Percentiles rank a stretch among this genome's conserved stretches.
Evolutionary conservation across 2,329 filamentous ascomycete species (phyloP).

Genomic region (Phaeosphaeriaceae sp.): DNA sequence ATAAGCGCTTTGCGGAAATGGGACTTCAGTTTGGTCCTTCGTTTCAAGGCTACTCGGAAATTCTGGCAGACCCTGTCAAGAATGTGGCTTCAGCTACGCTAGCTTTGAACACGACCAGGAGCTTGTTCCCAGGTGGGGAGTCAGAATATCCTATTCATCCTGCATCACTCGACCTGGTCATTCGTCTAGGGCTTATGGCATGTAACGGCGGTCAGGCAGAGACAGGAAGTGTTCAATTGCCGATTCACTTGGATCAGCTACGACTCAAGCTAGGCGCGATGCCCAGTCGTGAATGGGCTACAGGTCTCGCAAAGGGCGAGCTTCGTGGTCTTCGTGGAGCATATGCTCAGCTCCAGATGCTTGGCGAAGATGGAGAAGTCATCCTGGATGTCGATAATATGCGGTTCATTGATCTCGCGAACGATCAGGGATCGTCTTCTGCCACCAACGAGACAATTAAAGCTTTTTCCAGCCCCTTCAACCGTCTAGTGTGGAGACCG

Average conservation of each 20-base stretch:
- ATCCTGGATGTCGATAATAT: neutral
- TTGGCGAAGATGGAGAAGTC: neutral
- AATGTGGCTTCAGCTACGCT: slow-evolving; percentile 13
- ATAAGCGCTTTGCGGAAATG: slow-evolving; percentile 21
- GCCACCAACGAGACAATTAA: neutral
- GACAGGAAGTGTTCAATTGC: neutral
- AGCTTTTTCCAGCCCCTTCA: neutral
- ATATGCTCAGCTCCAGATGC: neutral
- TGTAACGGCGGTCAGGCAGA: slow-evolving; percentile 19
- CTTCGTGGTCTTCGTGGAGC: neutral
- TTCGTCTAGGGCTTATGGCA: slow-evolving; percentile 31
- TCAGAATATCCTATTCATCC: slow-evolving; percentile 47
- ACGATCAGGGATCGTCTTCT: neutral
- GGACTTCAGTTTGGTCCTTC: slow-evolving; percentile 29
- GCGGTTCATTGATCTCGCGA: neutral
- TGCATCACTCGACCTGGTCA: slow-evolving; percentile 37
- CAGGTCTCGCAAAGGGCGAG: neutral
- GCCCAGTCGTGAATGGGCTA: neutral
- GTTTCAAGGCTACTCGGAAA: slow-evolving; percentile 24
- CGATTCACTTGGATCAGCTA: neutral
- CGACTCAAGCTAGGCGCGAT: neutral
- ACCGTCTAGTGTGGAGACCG: neutral
- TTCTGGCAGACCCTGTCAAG: slow-evolving; percentile 8
- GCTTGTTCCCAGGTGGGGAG: slow-evolving; percentile 20
- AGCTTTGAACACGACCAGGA: slow-evolving; percentile 12